Base-by-base conservation (phyloP, 2,329 filamentous ascomycete species). In the Tolypocladium amazonense region DNA sequence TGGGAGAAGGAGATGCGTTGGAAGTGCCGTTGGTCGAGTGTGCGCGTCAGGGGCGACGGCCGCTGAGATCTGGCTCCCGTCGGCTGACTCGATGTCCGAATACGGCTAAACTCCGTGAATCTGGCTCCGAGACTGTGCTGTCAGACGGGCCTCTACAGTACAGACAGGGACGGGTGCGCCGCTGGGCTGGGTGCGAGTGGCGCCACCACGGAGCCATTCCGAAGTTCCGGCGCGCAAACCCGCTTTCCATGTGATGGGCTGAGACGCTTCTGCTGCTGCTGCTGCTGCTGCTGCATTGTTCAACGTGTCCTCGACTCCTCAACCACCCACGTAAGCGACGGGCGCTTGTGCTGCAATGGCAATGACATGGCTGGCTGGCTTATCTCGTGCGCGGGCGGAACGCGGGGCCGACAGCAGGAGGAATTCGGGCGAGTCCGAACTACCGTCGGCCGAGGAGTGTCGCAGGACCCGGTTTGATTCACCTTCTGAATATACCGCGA, bases 81-180 rank as follows among this genome's bases (percentile, higher is more conserved):
- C 38, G 56, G 56, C 56, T 53, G 43, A 58, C 56, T 52, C n/a
- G 45, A 27, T n/a, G 45, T 41, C 56, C 56, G 43, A 58, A 58
- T 25, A 37, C 45, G 35, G 45, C 45, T 58, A 58, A 58, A 52
- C 45, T 53, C 56, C 56, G 45, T 53, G 37, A 23, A 14, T 41
- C 38, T 27, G 55, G 55, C 37, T 39, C 38, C 55, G 38, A 39
- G 35, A 33, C 47, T 33, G 27, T 23, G 12, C 47, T n/a, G 27
- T 53, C 18, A 35, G 47, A 33, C 47, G 47, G 23, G 45, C 14
- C 5, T 23, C n/a, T n/a, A n/a, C n/a, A n/a, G n/a, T 50, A 20
- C 14, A 50, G 45, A 50, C 45, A 50, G 25, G 45, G 12, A 27
- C 45, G 45, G 45, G 25, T 18, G 45, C 23, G 5, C 39, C 39